A percentile compares a stretch with the other conserved stretches of the same genome.
phyloP scores from a whole-genome alignment of 2,329 filamentous ascomycete genomes.

The Ophiostoma piceae region DNA sequence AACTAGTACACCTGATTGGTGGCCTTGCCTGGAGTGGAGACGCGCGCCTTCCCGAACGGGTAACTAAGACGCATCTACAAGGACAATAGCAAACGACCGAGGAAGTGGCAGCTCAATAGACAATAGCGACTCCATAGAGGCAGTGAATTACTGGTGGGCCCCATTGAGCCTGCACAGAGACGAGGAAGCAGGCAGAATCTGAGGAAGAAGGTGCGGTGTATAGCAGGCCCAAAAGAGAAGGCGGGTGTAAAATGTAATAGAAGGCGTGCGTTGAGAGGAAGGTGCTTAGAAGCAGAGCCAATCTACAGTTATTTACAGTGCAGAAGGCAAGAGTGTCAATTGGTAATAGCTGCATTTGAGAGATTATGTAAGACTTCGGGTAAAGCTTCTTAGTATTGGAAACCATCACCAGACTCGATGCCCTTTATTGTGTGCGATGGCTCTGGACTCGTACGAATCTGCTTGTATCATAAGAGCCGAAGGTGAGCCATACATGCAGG shows the following conservation, averaged over 20 bases:
- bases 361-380: neutral
- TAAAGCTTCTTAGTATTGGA: too few species aligned
- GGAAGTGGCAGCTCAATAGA: neutral
- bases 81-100: neutral
- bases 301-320: too few species aligned
- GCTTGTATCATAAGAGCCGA: too few species aligned
- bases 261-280: too few species aligned
- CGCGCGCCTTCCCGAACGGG: neutral
- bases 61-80: neutral
- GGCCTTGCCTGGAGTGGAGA: neutral
- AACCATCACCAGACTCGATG: neutral
- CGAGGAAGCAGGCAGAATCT: neutral
- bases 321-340: too few species aligned
- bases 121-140: neutral
- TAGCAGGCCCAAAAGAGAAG: neutral
- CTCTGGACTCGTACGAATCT: too few species aligned
- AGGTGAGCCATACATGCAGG: too few species aligned
- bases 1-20: slow-evolving; percentile 1
- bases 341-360: too few species aligned
- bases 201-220: too few species aligned
- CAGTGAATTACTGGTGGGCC: neutral
- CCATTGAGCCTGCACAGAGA: neutral
- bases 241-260: neutral
- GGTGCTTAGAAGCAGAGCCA: too few species aligned
- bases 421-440: neutral